Conservation (phyloP, 2,329 filamentous ascomycete genomes). For the Paradendryphiella salina region DNA sequence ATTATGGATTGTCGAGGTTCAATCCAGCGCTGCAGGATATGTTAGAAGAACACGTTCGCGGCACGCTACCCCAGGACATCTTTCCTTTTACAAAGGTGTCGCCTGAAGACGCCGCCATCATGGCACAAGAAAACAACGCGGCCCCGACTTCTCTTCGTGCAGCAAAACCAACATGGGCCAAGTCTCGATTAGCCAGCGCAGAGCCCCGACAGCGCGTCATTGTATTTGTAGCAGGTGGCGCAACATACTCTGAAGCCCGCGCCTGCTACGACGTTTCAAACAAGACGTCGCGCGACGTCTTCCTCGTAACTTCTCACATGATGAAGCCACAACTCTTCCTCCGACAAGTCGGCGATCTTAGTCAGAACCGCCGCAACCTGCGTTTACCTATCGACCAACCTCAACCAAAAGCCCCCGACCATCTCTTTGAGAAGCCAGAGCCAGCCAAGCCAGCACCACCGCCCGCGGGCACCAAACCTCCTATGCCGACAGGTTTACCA, state of each 20-base stretch:
- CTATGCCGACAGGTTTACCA: slow-evolving; percentile 35
- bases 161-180: slow-evolving; percentile 94
- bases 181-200: slow-evolving; percentile 69
- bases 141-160: slow-evolving; percentile 73
- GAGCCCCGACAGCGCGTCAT: slow-evolving; percentile 91
- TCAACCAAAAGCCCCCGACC: slow-evolving; percentile 77
- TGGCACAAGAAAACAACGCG: slow-evolving; percentile 56
- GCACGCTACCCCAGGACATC: slow-evolving; percentile 48
- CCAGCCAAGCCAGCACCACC: slow-evolving; percentile 59
- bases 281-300: slow-evolving; percentile 75
- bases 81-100: slow-evolving; percentile 59
- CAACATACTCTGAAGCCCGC: slow-evolving; percentile 87
- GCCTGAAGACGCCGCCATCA: slow-evolving; percentile 63
- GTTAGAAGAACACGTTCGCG: slow-evolving; percentile 67
- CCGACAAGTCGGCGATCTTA: slow-evolving; percentile 79
- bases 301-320: slow-evolving; percentile 91
- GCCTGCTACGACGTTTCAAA: slow-evolving; percentile 85
- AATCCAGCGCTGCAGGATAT: slow-evolving; percentile 80
- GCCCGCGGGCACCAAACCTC: slow-evolving; percentile 50
- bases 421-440: slow-evolving; percentile 76
- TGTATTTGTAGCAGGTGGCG: slow-evolving; percentile 92
- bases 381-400: slow-evolving; percentile 81
- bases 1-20: slow-evolving; percentile 84
- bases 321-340: slow-evolving; percentile 81
- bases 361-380: slow-evolving; percentile 71